Evolutionary conservation across 2,329 filamentous ascomycete genomes (phyloP).

Genomic region (Diaporthe citrichinensis): DNA sequence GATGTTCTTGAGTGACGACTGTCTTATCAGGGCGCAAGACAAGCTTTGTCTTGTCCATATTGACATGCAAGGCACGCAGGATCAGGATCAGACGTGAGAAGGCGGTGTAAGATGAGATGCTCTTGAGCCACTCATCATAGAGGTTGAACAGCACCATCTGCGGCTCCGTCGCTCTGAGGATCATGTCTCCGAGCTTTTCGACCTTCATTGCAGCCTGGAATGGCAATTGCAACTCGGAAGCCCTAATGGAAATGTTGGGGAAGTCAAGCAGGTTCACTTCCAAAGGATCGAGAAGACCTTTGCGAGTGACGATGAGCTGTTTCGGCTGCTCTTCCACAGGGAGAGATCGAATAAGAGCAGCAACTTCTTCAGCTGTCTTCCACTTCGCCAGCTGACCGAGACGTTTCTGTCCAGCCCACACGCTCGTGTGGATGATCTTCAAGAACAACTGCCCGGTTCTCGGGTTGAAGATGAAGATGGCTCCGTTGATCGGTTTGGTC

Average conservation of each 20-base stretch:
- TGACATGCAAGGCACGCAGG: conserved; percentile 94
- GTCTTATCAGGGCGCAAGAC: conserved; percentile 96
- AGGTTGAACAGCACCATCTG: conserved; percentile 99
- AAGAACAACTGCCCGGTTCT: conserved; percentile 96
- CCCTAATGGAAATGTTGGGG: conserved; percentile 98
- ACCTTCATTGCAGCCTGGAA: conserved; percentile 99
- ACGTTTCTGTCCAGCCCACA: conserved; percentile 99
- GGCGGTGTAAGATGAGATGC: conserved; percentile 97
- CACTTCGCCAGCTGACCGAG: conserved; percentile 97
- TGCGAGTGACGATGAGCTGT: conserved; percentile 97
- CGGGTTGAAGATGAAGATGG: conserved; percentile 99
- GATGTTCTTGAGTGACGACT: conserved; percentile 97
- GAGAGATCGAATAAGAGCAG: conserved; percentile 92
- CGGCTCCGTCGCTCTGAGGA: conserved; percentile 95
- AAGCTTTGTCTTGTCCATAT: conserved; percentile 98
- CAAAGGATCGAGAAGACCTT: conserved; percentile 95
- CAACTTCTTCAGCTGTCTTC: conserved; percentile 99
- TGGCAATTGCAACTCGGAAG: conserved; percentile 94
- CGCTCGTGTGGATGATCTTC: conserved; percentile 99
- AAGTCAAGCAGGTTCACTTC: conserved; percentile 98
- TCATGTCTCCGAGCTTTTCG: conserved; percentile 99
- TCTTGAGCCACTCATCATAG: conserved; percentile 99
- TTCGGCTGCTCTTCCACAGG: conserved; percentile 99
- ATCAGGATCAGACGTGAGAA: conserved; percentile 97
- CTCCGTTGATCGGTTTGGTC: conserved; percentile 98